Base-by-base conservation (phyloP, 2,329 filamentous ascomycete species). In the Paecilomyces formosus region DNA sequence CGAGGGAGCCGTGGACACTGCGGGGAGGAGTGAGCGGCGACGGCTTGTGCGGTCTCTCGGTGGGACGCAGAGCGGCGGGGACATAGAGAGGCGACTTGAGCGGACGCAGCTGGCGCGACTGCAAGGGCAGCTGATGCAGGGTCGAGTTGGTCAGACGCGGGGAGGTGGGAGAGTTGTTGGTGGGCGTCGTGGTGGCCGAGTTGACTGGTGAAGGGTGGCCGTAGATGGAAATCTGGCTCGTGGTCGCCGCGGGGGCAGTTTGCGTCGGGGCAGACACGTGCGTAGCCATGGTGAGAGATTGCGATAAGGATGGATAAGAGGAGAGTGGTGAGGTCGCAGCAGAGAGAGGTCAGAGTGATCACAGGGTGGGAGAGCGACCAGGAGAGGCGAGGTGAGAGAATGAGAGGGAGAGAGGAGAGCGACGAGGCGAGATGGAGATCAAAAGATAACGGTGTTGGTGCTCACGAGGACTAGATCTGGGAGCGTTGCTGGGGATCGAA, bases 11-110 rank as follows among this genome's bases (percentile, higher is more conserved):
- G 64, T 82, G 80, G 31, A 81, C 77, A 63, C 82, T 84, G 61
- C 78, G 77, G 1, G 82, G 78, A 18, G 79, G 79, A 6, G 78
- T 81, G 58, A 73, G 75, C 58, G 78, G 71, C 63, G 77, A 74
- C 0, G 72, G 63, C 56, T 72, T 77, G 54, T 72, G 69, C 13
- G 80, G 78, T 58, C 79, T 77, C 70, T 86, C 81, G 30, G 84
- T 86, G 56, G 82, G 84, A 57, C 85, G 79, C 61, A 87, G 74
- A 7, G 81, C 85, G 11, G 85, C 85, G 24, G 85, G 85, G 22
- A 86, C 81, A 67, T 87, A 87, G 55, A 86, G 76, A 31, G 85
- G 84, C 22, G 80, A 79, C 70, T 85, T 85, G 54, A 80, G 79
- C 22, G 82, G 82, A 57, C 83, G 81, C 59, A 86, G 73, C 72